phyloP scores from a whole-genome alignment of 495 filamentous ascomycete species.

The Aspergillus saccharolyticus region DNA sequence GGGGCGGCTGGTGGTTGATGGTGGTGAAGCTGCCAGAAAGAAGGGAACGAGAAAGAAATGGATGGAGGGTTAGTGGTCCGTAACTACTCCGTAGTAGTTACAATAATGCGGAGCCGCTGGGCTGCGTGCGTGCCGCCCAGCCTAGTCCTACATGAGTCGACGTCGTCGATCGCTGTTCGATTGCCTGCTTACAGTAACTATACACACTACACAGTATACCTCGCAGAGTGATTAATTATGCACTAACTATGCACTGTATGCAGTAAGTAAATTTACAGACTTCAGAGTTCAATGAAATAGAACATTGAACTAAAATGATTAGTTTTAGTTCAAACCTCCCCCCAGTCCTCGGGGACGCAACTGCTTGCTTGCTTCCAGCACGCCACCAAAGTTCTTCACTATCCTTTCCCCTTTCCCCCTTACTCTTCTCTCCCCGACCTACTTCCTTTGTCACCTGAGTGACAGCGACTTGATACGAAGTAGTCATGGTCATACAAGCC shows the following conservation, averaged over 20 bases:
- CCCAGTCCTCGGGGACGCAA: neutral
- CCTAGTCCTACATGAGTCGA: neutral
- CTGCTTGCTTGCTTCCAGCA: neutral
- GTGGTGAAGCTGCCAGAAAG: neutral
- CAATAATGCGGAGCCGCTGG: slow-evolving; percentile 17
- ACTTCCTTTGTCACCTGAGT: slow-evolving; percentile 2
- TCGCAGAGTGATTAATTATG: too few relatives aligned
- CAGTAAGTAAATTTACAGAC: too few relatives aligned
- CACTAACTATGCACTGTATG: too few relatives aligned
- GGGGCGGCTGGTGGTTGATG: neutral
- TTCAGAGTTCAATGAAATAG: too few relatives aligned
- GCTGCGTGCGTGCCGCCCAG: slow-evolving; percentile 7
- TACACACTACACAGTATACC: too few relatives aligned
- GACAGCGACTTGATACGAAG: neutral
- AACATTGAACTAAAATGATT: neutral
- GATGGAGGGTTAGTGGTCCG: too few relatives aligned
- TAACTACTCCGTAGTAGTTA: too few relatives aligned
- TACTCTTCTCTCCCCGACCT: neutral
- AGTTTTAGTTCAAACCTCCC: neutral
- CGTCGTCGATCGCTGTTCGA: slow-evolving; percentile 9
- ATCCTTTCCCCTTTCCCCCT: neutral
- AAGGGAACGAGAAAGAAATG: neutral
- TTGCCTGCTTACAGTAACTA: neutral
- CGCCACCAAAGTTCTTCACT: neutral
- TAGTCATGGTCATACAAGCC: slow-evolving; percentile 14